Base-by-base conservation (phyloP, 371 early-diverging fungal species). In the Mucor mucedo region DNA sequence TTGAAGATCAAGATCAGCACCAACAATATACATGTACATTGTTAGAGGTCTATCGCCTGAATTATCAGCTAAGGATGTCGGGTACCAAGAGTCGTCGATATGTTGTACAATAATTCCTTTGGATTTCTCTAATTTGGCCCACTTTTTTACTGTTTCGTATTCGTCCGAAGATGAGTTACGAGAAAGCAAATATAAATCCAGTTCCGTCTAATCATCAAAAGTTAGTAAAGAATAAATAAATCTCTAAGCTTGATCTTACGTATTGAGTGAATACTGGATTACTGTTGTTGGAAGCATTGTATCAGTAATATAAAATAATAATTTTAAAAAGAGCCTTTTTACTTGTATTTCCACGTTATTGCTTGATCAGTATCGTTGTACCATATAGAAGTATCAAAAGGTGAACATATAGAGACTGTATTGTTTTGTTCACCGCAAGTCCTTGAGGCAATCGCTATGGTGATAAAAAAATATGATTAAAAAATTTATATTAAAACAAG, bases 281-380 rank as follows among this genome's bases (percentile, higher is more conserved):
- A 38, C 74, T 74, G 50, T 50, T 30, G 28, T 48, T 14, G 28
- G 9, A 32, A 50, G 14, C 27, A 50, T 10, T 21, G 2, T 8
- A 30, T 28, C 1, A 50, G 14, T 27, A 21, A 41, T 29, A 42
- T 16, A 28, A 9, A 53, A 41, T 0, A 44, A 29, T 14, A 16
- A 48, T 9, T 14, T 52, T 28, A 52, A 56, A 28, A 29, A 39
- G 11, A 35, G 52, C 5, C 11, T 28, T 49, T 48, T 55, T 76
- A 78, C 79, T 78, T 76, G 60, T 71, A 78, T 55, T 78, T 78
- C 79, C 79, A 78, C 28, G 76, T 78, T 41, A 78, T 71, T 62
- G 73, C 74, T 45, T 79, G 65, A 58, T 66, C 62, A 50, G 68
- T 79, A 45, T 74, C 62, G 38, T 76, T 79, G 49, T 71, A 69